Evolutionary conservation across 345 rosid genomes (phyloP), one percentile per base, ranked within the genome.

Genomic region (Garcia nutans): DNA sequence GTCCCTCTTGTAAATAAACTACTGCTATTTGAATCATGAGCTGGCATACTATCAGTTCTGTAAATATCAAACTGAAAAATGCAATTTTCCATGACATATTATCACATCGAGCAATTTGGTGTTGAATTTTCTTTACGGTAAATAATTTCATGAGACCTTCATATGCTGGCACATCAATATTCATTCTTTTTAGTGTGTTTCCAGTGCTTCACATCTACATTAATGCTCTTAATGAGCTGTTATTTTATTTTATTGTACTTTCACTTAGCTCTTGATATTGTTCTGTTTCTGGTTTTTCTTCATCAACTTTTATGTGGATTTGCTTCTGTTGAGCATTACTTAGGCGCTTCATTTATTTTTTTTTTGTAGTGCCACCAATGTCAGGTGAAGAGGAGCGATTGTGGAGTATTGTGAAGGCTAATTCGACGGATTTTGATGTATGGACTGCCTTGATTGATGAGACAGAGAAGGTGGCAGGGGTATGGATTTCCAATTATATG

Each of bases 401-500:
- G n/a, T 96, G 99, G 98, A 93, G 75, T 82, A 87, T 89, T 75
- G 92, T 93, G 60, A 88, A 77, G 85, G 83, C 90, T 22, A 91
- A 93, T 87, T 88, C 97, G 31, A 78, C 82, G 54, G 98, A 93
- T 76, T 96, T 96, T 81, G 92, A 88, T 81, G 88, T 97, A 76
- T 92, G 98, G 99, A 92, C 93, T 84, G 85, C 93, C 41, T 78
- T 96, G 74, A 87, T 96, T 65, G 95, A 93, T 47, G 99, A 92
- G 80, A 92, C 97, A 16, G 99, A 96, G 86, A 96, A 92, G 86
- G 81, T 86, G 44, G 88, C 95, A 28, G 92, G 87, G 98, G 98
- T 93, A 84, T 86, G 81, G 22, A 12, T 12, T 65, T 65, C 59
- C n/a, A 2, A 10, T 16, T 24, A 24, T 33, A 10, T 47, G 33